A percentile compares a stretch with the other conserved stretches of the same genome.
Evolutionary conservation across 2,329 filamentous ascomycete species (phyloP).

Genomic region (Sporothrix humicola): DNA sequence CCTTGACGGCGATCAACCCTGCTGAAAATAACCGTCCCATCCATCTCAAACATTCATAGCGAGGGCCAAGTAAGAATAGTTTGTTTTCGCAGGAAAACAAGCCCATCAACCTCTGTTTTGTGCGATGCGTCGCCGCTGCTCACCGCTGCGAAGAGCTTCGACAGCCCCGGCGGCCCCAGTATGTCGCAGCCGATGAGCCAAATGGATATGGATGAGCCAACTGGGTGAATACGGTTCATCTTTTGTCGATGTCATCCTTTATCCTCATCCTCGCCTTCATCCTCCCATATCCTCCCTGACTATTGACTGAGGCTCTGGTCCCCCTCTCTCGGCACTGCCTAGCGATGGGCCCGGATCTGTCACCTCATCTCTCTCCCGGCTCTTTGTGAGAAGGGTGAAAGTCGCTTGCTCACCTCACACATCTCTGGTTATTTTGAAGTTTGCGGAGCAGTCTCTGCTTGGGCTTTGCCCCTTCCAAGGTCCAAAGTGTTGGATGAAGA

Average conservation of each 20-base stretch:
- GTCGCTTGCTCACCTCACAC: neutral
- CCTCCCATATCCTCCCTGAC: neutral
- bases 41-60: slow-evolving; percentile 56
- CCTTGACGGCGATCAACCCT: slow-evolving; percentile 54
- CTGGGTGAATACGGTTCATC: slow-evolving; percentile 37
- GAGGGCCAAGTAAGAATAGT: slow-evolving; percentile 12
- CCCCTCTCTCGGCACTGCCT: slow-evolving; percentile 26
- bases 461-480: neutral
- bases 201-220: slow-evolving; percentile 26
- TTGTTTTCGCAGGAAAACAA: slow-evolving; percentile 8
- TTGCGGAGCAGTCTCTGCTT: neutral
- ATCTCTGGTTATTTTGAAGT: neutral
- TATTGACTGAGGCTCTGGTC: neutral
- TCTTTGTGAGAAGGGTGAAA: slow-evolving; percentile 12
- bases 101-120: neutral
- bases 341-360: slow-evolving; percentile 26
- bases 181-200: slow-evolving; percentile 20
- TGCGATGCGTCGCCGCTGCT: neutral
- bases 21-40: slow-evolving; percentile 54
- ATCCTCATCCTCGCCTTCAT: too few relatives aligned
- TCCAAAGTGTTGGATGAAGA: neutral
- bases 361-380: neutral
- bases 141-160: neutral
- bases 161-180: slow-evolving; percentile 4
- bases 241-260: slow-evolving; percentile 22